Percentiles rank a stretch among this genome's conserved stretches.
These are phyloP conservation scores for Penicillium thymicola DNA, from an alignment of 2,329 filamentous ascomycete genomes.

Conservation along the genomic window DNA sequence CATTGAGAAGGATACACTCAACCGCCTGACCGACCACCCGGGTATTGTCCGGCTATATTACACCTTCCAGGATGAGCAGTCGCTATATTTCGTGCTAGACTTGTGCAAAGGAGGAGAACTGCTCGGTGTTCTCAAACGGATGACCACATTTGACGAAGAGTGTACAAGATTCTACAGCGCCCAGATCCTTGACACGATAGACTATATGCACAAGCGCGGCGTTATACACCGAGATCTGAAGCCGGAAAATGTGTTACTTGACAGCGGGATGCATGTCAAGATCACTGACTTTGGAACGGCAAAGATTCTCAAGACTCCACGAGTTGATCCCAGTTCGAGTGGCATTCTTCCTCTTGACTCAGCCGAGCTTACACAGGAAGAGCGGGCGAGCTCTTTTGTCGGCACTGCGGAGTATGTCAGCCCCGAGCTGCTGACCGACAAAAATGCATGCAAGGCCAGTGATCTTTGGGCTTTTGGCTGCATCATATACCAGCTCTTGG, in stretches of 20 bases:
- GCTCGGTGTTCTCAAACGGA: conserved; percentile 87
- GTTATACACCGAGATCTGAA: conserved; percentile 97
- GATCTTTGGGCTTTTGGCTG: conserved; percentile 98
- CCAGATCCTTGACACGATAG: conserved; percentile 92
- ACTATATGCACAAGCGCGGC: conserved; percentile 95
- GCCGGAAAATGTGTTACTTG: conserved; percentile 92
- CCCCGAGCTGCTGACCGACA: conserved; percentile 92
- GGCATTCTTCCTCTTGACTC: conserved; percentile 48
- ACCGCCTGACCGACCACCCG: conserved; percentile 91
- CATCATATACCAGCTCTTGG: conserved; percentile 92
- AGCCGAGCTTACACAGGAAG: conserved; percentile 59
- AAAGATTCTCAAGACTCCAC: conserved; percentile 69
- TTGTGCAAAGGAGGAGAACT: conserved; percentile 89
- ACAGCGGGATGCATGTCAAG: conserved; percentile 96
- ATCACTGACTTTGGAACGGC: conserved; percentile 98
- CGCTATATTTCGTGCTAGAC: conserved; percentile 94
- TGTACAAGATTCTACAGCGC: conserved; percentile 93
- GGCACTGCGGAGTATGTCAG: conserved; percentile 98
- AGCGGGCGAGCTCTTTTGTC: conserved; percentile 88
- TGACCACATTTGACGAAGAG: conserved; percentile 90
- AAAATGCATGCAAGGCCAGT: conserved; percentile 95
- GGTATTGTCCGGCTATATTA: conserved; percentile 97
- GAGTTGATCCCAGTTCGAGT: conserved; percentile 48
- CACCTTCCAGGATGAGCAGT: conserved; percentile 95
- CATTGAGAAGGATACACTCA: conserved; percentile 97